Conservation (phyloP, 1,284 basidiomycete genomes). For the Chalciporus sp. region DNA sequence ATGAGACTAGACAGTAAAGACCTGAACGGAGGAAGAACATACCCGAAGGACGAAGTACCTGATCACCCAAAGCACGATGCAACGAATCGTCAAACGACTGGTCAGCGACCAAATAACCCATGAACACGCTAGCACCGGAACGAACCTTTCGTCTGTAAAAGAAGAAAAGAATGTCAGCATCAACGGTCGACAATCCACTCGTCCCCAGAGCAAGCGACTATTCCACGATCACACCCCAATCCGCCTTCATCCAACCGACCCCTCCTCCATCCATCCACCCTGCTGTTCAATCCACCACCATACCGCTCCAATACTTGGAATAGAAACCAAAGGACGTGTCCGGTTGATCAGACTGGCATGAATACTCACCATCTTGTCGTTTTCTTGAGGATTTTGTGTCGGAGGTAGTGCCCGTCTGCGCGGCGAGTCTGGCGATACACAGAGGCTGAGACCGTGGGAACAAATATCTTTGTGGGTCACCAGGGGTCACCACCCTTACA, state of each 20-base stretch:
- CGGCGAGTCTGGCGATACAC: conserved; percentile 1
- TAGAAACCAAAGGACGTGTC: conserved; percentile 6
- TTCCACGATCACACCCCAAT: conserved; percentile 23
- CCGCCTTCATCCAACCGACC: conserved; percentile 29
- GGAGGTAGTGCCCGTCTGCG: conserved; percentile 20
- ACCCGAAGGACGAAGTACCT: conserved; percentile 94
- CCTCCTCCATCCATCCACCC: conserved; percentile 34
- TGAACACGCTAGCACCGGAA: conserved; percentile 17
- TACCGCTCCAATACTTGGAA: conserved; percentile 17
- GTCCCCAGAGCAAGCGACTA: background rate
- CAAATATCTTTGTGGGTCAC: conserved; percentile 4
- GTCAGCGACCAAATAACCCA: conserved; percentile 9
- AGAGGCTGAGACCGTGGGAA: conserved; percentile 28
- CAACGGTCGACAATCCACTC: conserved; percentile 1
- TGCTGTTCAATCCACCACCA: conserved; percentile 29
- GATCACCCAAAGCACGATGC: conserved; percentile 14
- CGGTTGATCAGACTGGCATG: conserved; percentile 8
- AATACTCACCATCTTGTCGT: conserved; percentile 41
- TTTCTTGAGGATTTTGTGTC: conserved; percentile 42
- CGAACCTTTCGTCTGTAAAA: conserved; percentile 76
- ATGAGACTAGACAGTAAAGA: background rate
- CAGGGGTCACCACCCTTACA: conserved; percentile 14
- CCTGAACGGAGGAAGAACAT: conserved; percentile 37
- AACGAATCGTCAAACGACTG: background rate
- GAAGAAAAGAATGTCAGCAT: conserved; percentile 34